These are phyloP conservation scores for Colletotrichum gloeosporioides DNA, from an alignment of 2,329 filamentous ascomycete genomes.

Conservation along the genomic window DNA sequence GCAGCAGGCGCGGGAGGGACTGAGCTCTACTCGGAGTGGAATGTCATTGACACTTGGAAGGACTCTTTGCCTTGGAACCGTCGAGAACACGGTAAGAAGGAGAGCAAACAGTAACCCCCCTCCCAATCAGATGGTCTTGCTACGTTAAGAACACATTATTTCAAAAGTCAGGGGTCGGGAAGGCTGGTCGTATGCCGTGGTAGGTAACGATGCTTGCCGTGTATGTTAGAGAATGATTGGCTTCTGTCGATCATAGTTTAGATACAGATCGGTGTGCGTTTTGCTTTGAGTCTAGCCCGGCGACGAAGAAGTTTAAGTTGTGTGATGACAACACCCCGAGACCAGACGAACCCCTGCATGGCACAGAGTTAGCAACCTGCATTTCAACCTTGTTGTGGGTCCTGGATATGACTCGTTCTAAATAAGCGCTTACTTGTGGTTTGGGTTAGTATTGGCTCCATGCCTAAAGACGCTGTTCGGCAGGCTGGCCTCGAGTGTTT, in stretches of 20 bases:
- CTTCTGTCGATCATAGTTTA: neutral
- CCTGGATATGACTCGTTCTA: neutral
- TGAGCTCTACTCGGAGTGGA: neutral
- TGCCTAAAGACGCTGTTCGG: neutral
- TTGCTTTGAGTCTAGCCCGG: neutral
- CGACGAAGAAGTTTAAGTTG: neutral
- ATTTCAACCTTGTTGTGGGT: neutral
- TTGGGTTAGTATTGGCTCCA: neutral
- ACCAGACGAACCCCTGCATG: neutral
- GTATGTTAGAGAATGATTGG: neutral
- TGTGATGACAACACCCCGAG: neutral
- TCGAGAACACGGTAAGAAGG: neutral
- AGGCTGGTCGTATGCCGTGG: neutral
- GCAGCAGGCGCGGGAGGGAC: neutral
- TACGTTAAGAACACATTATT: fast-evolving
- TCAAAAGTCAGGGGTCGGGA: fast-evolving
- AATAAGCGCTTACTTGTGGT: neutral
- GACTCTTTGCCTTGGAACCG: neutral
- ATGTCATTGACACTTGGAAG: neutral
- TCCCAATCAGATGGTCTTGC: neutral
- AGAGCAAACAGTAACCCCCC: neutral
- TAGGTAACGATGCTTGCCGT: neutral
- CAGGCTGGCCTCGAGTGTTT: neutral
- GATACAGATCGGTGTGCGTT: neutral
- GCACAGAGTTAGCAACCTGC: neutral